phyloP scores from a whole-genome alignment of 2,329 filamentous ascomycete species.

The Beauveria medogensis region DNA sequence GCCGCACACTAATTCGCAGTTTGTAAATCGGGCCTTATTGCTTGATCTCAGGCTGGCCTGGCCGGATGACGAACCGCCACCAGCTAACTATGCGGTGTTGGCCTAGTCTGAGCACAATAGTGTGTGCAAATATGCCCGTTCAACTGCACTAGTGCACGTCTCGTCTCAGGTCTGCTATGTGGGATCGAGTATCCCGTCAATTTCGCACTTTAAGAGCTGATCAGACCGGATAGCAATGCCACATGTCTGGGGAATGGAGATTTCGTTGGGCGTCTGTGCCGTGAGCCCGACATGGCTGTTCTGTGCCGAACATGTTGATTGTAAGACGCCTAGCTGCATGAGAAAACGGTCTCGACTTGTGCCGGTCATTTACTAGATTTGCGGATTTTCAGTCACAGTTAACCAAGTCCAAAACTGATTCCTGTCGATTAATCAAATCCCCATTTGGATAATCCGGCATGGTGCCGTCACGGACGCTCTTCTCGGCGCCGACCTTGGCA shows the following conservation, averaged over 20 bases:
- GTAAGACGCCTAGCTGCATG: background rate
- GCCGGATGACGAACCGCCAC: background rate
- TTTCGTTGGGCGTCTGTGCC: background rate
- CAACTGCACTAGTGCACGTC: background rate
- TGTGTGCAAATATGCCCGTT: background rate
- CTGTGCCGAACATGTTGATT: background rate
- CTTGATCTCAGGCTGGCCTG: no score
- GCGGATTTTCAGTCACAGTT: background rate
- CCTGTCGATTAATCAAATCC: background rate
- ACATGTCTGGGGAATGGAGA: background rate
- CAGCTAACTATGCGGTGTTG: background rate
- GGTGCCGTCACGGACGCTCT: background rate
- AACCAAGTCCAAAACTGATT: background rate
- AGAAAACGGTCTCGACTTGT: background rate
- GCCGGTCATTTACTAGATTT: background rate
- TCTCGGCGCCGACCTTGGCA: background rate
- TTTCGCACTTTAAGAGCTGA: background rate
- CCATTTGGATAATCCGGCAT: background rate
- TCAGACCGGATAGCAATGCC: background rate
- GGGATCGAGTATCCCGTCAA: background rate
- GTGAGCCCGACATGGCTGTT: background rate
- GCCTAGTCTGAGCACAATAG: background rate
- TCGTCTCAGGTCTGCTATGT: conserved; percentile 2
- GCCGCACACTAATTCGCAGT: background rate
- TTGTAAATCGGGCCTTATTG: background rate